These are phyloP conservation scores for Aspergillus egyptiacus DNA, from an alignment of 495 filamentous ascomycete genomes.

Conservation along the genomic window DNA sequence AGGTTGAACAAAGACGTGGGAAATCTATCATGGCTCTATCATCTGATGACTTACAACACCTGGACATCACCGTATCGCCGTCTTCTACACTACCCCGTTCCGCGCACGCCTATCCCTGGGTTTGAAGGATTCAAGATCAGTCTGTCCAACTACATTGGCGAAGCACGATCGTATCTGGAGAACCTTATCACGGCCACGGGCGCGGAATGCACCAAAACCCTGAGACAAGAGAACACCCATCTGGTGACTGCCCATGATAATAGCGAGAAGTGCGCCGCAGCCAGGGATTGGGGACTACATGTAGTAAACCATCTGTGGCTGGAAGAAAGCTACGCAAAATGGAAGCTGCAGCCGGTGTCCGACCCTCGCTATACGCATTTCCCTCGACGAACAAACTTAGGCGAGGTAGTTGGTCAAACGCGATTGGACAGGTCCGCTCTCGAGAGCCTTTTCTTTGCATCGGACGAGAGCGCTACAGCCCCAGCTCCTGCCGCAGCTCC, in stretches of 20 bases:
- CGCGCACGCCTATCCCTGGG: slow-evolving; percentile 66
- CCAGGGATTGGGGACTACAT: slow-evolving; percentile 83
- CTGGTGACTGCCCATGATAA: slow-evolving; percentile 81
- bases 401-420: slow-evolving; percentile 87
- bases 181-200: slow-evolving; percentile 80
- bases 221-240: slow-evolving; percentile 92
- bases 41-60: slow-evolving; percentile 78
- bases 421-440: slow-evolving; percentile 52
- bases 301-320: slow-evolving; percentile 96
- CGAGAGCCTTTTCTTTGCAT: slow-evolving; percentile 50
- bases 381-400: slow-evolving; percentile 80
- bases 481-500: slow-evolving; percentile 16
- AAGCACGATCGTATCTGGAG: slow-evolving; percentile 88
- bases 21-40: slow-evolving; percentile 88
- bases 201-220: slow-evolving; percentile 81
- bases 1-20: slow-evolving; percentile 74
- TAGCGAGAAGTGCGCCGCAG: slow-evolving; percentile 88
- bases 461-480: slow-evolving; percentile 21
- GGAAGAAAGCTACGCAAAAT: slow-evolving; percentile 92
- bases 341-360: slow-evolving; percentile 60
- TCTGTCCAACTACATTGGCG: slow-evolving; percentile 91
- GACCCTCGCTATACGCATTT: slow-evolving; percentile 73
- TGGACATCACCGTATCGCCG: slow-evolving; percentile 79
- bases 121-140: slow-evolving; percentile 74
- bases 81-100: slow-evolving; percentile 84